Conservation (phyloP, 257 asterid species). For the Fraxinus anomala region DNA sequence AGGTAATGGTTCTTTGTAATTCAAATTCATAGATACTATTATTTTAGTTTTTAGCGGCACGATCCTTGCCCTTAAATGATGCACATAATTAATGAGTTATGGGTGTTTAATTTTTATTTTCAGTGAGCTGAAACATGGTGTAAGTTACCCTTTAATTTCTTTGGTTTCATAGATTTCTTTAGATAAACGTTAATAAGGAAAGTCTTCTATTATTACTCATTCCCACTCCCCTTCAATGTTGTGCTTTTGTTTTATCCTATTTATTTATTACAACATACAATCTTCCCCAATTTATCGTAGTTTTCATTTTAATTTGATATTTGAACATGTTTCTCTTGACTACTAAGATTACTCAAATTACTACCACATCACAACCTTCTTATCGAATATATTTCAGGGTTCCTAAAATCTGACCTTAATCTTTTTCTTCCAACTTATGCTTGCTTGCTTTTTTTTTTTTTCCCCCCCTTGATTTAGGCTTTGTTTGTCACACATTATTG, state of each 20-base stretch:
- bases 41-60: background rate
- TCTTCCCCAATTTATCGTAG: background rate
- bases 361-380: background rate
- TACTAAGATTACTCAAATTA: slow-evolving; percentile 3
- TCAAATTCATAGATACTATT: background rate
- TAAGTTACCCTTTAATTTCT: background rate
- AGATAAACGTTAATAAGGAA: background rate
- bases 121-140: background rate
- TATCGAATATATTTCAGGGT: slow-evolving; percentile 10
- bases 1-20: slow-evolving; percentile 50
- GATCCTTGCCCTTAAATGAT: background rate
- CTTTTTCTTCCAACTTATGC: slow-evolving; percentile 10
- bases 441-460: slow-evolving; percentile 7
- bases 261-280: background rate
- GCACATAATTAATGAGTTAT: background rate
- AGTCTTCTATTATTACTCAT: too few relatives aligned
- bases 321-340: background rate
- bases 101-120: background rate
- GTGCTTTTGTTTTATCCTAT: background rate
- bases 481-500: too few relatives aligned
- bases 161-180: background rate
- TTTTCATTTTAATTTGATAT: slow-evolving; percentile 3
- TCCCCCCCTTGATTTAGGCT: too few relatives aligned
- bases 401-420: background rate
- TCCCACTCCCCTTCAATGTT: too few relatives aligned